Evolutionary conservation across 2,329 filamentous ascomycete genomes (phyloP), one percentile per base, ranked within the genome.

Genomic region (Aspergillus hortae): DNA sequence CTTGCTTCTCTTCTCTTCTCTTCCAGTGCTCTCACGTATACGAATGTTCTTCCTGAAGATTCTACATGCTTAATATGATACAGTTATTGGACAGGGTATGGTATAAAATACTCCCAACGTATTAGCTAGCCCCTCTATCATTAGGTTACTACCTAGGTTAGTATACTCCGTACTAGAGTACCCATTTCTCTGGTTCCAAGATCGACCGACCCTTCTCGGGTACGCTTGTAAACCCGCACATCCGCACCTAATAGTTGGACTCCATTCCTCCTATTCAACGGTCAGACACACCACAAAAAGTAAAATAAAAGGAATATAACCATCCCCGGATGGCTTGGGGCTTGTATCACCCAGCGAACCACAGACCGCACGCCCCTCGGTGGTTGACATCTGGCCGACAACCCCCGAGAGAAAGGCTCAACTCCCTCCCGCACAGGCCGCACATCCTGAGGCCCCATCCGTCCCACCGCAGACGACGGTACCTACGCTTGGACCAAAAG

Each of bases 401-500:
- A 33, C n/a, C 46, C 38, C 44, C 50, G 46, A 52, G 44, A 48
- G 14, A 11, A n/a, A 35, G n/a, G 23, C 23, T 23, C 19, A 19
- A 19, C 19, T 19, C 27, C 3, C 27, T 27, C 44, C 15, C 50
- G 50, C 50, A 52, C 50, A 52, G 50, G 45, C 50, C 50, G 49
- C 51, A 40, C 46, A 23, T 49, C 41, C 43, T 52, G 52, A 41
- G 33, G 42, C 40, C 47, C 43, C 49, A 54, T 12, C 17, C 38
- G 38, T 42, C 19, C 19, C 40, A 38, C 35, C 35, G 27, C 27
- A 9, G 27, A 4, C 27, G 6, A 11, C 35, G 14, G 35, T 15
- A n/a, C 14, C 46, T 45, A 48, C 52, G 52, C 54, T 54, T 56
- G 52, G 50, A 49, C 55, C 48, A 52, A 41, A 41, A 42, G 3